phyloP scores from a whole-genome alignment of 1,139 yeast genomes.

The Blastobotrys arbuscula region DNA sequence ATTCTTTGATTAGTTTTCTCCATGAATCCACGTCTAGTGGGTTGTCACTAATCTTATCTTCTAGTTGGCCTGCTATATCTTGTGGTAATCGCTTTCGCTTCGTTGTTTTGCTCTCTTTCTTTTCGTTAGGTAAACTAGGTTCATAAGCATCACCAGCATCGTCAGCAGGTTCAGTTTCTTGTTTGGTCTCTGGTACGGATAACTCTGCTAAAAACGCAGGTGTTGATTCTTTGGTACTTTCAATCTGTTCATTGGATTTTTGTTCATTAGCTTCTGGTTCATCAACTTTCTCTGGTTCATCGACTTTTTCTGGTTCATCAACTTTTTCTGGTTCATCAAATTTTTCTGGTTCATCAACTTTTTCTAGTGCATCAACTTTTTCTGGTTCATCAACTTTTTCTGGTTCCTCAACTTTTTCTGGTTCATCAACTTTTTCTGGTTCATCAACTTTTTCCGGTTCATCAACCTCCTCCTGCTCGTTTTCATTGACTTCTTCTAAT shows the following conservation, averaged over 20 bases:
- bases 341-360: neutral
- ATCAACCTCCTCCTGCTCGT: neutral
- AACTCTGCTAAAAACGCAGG: constrained; percentile 11
- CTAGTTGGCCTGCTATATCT: constrained; percentile 53
- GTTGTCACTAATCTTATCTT: constrained; percentile 53
- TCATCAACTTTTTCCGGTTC: too few species aligned
- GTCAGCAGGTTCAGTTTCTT: neutral
- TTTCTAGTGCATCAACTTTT: neutral
- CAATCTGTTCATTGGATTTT: too few species aligned
- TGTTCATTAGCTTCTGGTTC: neutral
- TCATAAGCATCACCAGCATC: neutral
- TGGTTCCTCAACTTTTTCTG: too few species aligned
- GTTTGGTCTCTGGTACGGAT: constrained; percentile 6
- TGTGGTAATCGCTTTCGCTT: constrained; percentile 34
- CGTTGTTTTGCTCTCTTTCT: neutral
- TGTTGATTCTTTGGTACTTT: constrained; percentile 4
- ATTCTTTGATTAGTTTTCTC: constrained; percentile 51
- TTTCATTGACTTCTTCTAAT: neutral
- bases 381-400: neutral
- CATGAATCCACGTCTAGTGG: constrained; percentile 55
- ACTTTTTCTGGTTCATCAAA: too few species aligned
- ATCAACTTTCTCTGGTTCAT: neutral
- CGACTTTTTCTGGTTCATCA: neutral
- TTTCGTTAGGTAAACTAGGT: constrained; percentile 2
- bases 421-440: too few species aligned